phyloP scores from a whole-genome alignment of 345 rosid genomes.

The Euphorbia lathyris region DNA sequence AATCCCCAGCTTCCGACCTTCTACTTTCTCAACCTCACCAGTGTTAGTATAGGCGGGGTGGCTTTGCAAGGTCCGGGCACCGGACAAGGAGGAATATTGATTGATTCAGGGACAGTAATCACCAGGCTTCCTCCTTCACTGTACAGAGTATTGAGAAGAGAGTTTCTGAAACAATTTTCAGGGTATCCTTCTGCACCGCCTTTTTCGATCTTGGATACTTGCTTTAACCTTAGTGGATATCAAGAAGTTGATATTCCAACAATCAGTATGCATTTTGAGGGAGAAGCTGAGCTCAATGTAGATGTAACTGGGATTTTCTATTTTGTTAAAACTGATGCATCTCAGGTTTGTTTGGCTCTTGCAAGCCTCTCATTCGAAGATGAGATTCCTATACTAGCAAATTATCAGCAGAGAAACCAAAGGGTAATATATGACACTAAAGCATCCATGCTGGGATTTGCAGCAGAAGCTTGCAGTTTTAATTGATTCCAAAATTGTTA shows the following conservation, averaged over 20 bases:
- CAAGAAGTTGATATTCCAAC: conserved; percentile 65
- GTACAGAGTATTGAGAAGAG: conserved; percentile 61
- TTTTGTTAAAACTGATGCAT: conserved; percentile 64
- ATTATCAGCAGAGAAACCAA: conserved; percentile 85
- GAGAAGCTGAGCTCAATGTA: conserved; percentile 49
- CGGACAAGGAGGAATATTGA: conserved; percentile 44
- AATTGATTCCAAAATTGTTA: conserved; percentile 5
- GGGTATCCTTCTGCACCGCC: conserved; percentile 66
- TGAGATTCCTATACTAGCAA: conserved; percentile 67
- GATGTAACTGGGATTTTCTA: conserved; percentile 73
- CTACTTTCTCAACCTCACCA: conserved; percentile 77
- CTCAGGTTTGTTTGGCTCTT: conserved; percentile 80
- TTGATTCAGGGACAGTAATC: conserved; percentile 89
- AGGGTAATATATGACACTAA: conserved; percentile 78
- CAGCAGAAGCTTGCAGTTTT: conserved; percentile 71
- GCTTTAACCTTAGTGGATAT: conserved; percentile 73
- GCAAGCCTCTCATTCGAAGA: conserved; percentile 71
- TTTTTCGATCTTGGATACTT: conserved; percentile 74
- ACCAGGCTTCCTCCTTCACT: conserved; percentile 74
- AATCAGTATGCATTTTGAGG: conserved; percentile 55
- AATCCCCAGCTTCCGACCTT: conserved; percentile 63
- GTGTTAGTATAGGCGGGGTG: conserved; percentile 58
- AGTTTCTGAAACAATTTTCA: conserved; percentile 66
- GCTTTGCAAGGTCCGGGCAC: conserved; percentile 37
- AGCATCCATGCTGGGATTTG: conserved; percentile 63